Base-by-base conservation (phyloP, 768 basidiomycete species). In the Suillus occidentalis region DNA sequence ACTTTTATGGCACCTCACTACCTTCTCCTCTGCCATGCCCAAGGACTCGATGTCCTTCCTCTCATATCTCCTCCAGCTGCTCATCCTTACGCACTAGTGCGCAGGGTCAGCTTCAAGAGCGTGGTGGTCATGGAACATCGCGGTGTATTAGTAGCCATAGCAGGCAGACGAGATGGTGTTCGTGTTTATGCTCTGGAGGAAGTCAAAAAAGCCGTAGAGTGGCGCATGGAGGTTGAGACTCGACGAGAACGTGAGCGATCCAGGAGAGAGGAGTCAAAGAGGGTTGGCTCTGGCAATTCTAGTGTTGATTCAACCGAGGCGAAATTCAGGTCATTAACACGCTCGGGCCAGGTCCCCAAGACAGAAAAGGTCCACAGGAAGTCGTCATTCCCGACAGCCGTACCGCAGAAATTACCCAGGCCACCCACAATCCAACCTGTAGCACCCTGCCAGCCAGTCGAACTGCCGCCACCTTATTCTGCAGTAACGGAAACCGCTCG, bases 111-210 rank as follows among this genome's bases (percentile, higher is more conserved):
- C 42, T 95, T 95, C 77, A 94, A 93, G 72, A 87, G 85, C 63
- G 89, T 95, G n/a, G 90, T 95, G 1, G 89, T 95, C 16, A 95
- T 95, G 93, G 93, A 95, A 70, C 91, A 94, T 71, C 89, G 93
- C 37, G 93, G 92, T 8, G 92, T 95, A 0, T 79, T 95, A n/a
- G 93, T 95, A 10, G 92, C 93, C 14, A 93, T 95, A 66, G 94
- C 94, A 18, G 93, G 93, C 10, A 81, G 93, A 66, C 80, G 93
- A 69, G 92, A 94, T 67, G 92, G 93, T 4, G 92, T 95, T 52
- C 85, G 93, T 42, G 93, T 95, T 20, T 95, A 95, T 74, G 93
- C 93, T 20, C 80, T 95, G 18, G 92, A 94, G 65, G 93, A 95
- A 71, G 85, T 95, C 14, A 91, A 88, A 75, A 91, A 89, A 72